Base-by-base conservation (phyloP, 2,329 filamentous ascomycete genomes). In the Beauveria brongniartii region DNA sequence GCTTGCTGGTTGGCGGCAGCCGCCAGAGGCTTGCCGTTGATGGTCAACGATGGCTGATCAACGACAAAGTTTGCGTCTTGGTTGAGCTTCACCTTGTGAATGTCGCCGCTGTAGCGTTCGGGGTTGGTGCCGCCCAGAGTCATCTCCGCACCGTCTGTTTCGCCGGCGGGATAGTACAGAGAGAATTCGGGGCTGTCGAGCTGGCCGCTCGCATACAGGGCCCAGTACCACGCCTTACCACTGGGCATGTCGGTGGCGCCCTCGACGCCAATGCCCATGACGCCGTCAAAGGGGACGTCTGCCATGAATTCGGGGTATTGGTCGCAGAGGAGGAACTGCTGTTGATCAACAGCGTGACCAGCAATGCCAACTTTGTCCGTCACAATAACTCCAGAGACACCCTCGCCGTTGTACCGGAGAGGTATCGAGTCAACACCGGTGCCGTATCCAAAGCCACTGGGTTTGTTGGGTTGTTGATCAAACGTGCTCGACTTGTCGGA, bases 61-160 rank as follows among this genome's bases (percentile, higher is more conserved):
- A 63, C 53, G 3, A 61, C 26, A 26, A 55, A 56, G 26, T 64
- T 67, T 14, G 66, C 61, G 7, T 57, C 51, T 20, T 51, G 48
- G 61, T 69, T 64, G n/a, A 73, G 62, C 24, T 63, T 54, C 6
- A 71, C 62, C 3, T 63, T 69, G 9, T 47, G 57, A 10, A 74
- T 68, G 10, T 64, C 59, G 30, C 71, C 70, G 1, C 65, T 61
- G 64, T 70, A 73, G 53, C 67, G 70, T 24, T 63, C 63, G 2
- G 58, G 40, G 63, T 74, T 72, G 28, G 67, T 62, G 34, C 71
- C 72, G 30, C 73, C 72, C 1, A 75, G 66, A 0, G 72, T 74
- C 52, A 74, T 61, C 63, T 72, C 65, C 0, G 67, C 69, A 1
- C 64, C 68, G 7, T 58, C 30, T 20, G 62, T 63, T 41, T 66